Conservation (phyloP, 2,329 filamentous ascomycete genomes). For the Fusarium virguliforme region DNA sequence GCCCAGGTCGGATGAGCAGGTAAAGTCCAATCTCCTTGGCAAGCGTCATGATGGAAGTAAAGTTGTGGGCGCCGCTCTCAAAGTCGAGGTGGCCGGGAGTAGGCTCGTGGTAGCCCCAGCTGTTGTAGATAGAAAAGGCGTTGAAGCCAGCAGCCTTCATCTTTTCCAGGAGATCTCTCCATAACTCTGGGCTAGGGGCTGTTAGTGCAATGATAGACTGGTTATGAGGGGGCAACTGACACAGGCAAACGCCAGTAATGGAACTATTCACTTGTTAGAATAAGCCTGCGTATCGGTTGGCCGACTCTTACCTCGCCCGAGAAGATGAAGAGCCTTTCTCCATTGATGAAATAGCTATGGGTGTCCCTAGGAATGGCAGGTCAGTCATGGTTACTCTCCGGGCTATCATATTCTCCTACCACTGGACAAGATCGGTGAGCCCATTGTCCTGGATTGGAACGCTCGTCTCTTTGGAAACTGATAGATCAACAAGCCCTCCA, state of each 20-base stretch:
- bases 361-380: slow-evolving; percentile 54
- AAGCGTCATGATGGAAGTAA: slow-evolving; percentile 64
- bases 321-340: slow-evolving; percentile 61
- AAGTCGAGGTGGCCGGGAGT: slow-evolving; percentile 53
- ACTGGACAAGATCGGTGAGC: slow-evolving; percentile 35
- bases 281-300: background rate
- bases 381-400: rapidly evolving
- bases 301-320: slow-evolving; percentile 57
- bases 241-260: slow-evolving; percentile 63
- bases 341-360: slow-evolving; percentile 60
- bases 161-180: slow-evolving; percentile 62
- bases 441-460: slow-evolving; percentile 39
- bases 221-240: slow-evolving; percentile 45
- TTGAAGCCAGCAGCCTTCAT: slow-evolving; percentile 63
- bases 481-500: slow-evolving; percentile 28
- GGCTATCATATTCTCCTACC: background rate
- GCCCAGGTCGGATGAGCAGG: slow-evolving; percentile 67
- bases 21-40: slow-evolving; percentile 65
- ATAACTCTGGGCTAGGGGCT: slow-evolving; percentile 53
- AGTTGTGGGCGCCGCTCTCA: slow-evolving; percentile 60
- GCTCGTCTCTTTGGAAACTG: background rate
- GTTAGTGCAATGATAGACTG: background rate
- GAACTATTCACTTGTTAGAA: slow-evolving; percentile 50
- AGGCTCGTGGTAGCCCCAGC: slow-evolving; percentile 61
- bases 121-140: slow-evolving; percentile 61